phyloP scores from a whole-genome alignment of 2,329 filamentous ascomycete genomes.

The Zymoseptoria passerinii region DNA sequence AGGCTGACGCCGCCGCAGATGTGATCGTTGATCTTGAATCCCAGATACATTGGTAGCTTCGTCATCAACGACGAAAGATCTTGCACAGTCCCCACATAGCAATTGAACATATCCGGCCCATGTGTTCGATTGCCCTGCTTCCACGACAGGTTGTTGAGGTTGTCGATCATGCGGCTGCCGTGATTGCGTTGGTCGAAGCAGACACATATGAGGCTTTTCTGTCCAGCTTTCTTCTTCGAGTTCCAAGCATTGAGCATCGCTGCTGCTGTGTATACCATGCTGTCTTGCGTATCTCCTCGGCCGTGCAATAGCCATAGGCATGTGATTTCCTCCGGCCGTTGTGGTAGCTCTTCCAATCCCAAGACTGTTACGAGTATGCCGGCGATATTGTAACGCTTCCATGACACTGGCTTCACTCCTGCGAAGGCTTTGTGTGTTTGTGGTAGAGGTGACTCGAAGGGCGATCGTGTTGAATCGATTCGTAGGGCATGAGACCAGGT shows the following conservation, averaged over 20 bases:
- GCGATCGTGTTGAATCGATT: constrained; percentile 25
- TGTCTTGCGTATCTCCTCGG: constrained; percentile 58
- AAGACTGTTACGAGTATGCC: constrained; percentile 74
- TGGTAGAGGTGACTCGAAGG: constrained; percentile 26
- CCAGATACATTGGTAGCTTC: constrained; percentile 64
- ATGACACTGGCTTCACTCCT: constrained; percentile 45
- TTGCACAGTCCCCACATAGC: constrained; percentile 62
- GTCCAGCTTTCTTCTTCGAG: constrained; percentile 27
- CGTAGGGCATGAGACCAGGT: constrained; percentile 26
- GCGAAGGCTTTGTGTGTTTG: constrained; percentile 25
- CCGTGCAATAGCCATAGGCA: constrained; percentile 91
- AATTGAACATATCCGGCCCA: constrained; percentile 84
- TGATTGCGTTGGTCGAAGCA: constrained; percentile 93
- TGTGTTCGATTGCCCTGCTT: constrained; percentile 68
- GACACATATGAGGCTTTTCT: constrained; percentile 64
- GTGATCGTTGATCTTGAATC: constrained; percentile 49
- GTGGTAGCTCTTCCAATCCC: constrained; percentile 65
- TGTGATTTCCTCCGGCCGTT: constrained; percentile 48
- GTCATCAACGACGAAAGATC: constrained; percentile 72
- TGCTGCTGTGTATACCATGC: constrained; percentile 69
- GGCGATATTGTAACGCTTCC: constrained; percentile 60
- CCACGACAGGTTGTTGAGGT: constrained; percentile 69
- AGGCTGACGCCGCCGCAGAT: constrained; percentile 74
- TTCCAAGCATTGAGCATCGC: constrained; percentile 63
- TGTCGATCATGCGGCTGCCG: constrained; percentile 61